These are phyloP conservation scores for Acacia pycnantha DNA, from an alignment of 331 rosid species.

Conservation along the genomic window DNA sequence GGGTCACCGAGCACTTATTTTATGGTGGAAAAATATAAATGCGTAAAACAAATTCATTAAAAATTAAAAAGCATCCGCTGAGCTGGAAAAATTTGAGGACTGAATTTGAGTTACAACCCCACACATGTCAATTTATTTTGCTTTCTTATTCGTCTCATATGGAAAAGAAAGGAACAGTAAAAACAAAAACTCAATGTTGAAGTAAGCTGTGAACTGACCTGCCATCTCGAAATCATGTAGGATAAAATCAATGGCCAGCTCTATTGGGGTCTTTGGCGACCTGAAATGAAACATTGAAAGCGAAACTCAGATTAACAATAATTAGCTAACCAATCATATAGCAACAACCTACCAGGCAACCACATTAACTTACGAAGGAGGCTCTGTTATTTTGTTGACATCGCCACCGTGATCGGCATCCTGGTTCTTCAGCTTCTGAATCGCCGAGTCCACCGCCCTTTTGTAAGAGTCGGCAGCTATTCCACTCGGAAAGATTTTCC, in stretches of 20 bases:
- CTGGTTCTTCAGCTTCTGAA: slow-evolving; percentile 43
- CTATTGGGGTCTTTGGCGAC: slow-evolving; percentile 60
- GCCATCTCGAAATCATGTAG: slow-evolving; percentile 90
- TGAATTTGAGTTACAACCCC: neutral
- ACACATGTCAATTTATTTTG: neutral
- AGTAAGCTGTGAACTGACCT: slow-evolving; percentile 43
- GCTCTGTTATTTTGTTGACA: slow-evolving; percentile 38
- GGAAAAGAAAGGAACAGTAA: slow-evolving; percentile 16
- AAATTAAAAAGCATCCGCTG: neutral
- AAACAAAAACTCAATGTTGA: slow-evolving; percentile 3
- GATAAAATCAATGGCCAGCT: slow-evolving; percentile 70
- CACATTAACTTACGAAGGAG: slow-evolving; percentile 40
- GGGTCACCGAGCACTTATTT: neutral
- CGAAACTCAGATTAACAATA: neutral
- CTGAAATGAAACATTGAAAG: slow-evolving; percentile 29
- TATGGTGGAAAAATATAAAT: neutral
- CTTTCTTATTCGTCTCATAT: neutral
- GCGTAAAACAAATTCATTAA: neutral
- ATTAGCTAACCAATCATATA: neutral
- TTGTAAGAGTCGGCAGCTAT: slow-evolving; percentile 70
- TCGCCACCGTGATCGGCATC: slow-evolving; percentile 44
- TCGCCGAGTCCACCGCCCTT: slow-evolving; percentile 69
- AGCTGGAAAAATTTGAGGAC: slow-evolving; percentile 6
- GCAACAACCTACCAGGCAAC: neutral
- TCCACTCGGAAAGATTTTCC: slow-evolving; percentile 63